Evolutionary conservation across 1,139 yeast species (phyloP).

Genomic region (Suhomyces ambrosiae): DNA sequence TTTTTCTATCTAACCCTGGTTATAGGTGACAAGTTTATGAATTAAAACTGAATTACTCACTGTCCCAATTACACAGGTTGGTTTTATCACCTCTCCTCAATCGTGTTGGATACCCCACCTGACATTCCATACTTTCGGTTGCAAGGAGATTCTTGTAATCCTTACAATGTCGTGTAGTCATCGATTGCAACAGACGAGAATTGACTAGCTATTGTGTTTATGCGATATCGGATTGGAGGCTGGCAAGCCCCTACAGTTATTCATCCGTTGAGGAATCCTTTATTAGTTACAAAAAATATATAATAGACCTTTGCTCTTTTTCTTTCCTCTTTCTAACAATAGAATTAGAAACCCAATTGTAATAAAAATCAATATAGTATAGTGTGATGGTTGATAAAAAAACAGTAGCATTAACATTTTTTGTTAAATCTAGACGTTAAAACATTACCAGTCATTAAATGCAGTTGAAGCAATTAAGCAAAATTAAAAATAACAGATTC

Average conservation of each 20-base stretch:
- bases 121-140: background rate
- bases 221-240: too few species aligned
- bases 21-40: too few species aligned
- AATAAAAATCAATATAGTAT: slow-evolving; percentile 10
- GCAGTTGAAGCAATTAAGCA: slow-evolving; percentile 53
- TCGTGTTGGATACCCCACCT: too few species aligned
- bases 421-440: slow-evolving; percentile 17
- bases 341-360: slow-evolving; percentile 19
- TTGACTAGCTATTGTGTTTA: background rate
- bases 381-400: slow-evolving; percentile 3
- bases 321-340: slow-evolving; percentile 13
- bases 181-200: background rate
- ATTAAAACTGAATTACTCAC: too few species aligned
- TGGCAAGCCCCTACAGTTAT: slow-evolving; percentile 12
- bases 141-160: background rate
- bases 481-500: slow-evolving; percentile 17
- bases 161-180: too few species aligned
- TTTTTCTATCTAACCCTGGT: too few species aligned
- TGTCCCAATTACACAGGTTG: too few species aligned
- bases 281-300: slow-evolving; percentile 26
- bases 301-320: slow-evolving; percentile 25
- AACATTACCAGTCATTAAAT: slow-evolving; percentile 34
- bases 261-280: slow-evolving; percentile 45
- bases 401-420: slow-evolving; percentile 2
- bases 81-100: too few species aligned